Conservation (phyloP, 2,329 filamentous ascomycete species). For the Hymenotorrendiella dingleyae region DNA sequence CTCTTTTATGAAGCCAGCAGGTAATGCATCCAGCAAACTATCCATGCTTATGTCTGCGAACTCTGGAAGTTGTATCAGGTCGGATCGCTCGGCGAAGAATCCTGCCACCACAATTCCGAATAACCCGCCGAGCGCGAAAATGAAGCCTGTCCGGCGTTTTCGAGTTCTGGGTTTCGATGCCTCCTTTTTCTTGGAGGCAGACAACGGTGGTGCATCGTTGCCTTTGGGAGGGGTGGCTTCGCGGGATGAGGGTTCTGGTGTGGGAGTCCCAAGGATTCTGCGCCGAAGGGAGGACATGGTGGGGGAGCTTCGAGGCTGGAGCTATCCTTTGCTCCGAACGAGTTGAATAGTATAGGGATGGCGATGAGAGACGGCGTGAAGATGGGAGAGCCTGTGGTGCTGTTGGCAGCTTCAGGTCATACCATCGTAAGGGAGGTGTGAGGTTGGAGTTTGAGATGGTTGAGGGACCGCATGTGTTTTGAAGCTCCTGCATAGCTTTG, state of each 20-base stretch:
- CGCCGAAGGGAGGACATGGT: constrained; percentile 23
- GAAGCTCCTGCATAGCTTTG: no score
- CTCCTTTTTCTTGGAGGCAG: constrained; percentile 39
- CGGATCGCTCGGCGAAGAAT: constrained; percentile 84
- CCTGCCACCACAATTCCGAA: constrained; percentile 84
- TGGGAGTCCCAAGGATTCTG: constrained; percentile 14
- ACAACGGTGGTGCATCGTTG: constrained; percentile 45
- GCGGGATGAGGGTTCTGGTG: constrained; percentile 9
- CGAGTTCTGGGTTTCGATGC: constrained; percentile 18
- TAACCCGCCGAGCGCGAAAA: constrained; percentile 84
- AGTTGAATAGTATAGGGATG: no score
- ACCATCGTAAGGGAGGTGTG: no score
- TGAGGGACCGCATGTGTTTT: no score
- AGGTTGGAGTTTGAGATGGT: no score
- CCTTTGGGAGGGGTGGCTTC: constrained; percentile 23
- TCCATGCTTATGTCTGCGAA: constrained; percentile 74
- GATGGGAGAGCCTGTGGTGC: no score
- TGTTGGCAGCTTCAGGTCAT: no score
- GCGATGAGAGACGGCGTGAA: no score
- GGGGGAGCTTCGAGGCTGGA: no score
- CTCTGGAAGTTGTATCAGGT: constrained; percentile 76
- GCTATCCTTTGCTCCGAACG: no score
- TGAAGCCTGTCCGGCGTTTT: constrained; percentile 66
- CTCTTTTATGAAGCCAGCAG: constrained; percentile 78
- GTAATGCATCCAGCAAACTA: constrained; percentile 78